These are phyloP conservation scores for Marasmius fiardii DNA, from an alignment of 1,284 basidiomycete species.

Conservation along the genomic window DNA sequence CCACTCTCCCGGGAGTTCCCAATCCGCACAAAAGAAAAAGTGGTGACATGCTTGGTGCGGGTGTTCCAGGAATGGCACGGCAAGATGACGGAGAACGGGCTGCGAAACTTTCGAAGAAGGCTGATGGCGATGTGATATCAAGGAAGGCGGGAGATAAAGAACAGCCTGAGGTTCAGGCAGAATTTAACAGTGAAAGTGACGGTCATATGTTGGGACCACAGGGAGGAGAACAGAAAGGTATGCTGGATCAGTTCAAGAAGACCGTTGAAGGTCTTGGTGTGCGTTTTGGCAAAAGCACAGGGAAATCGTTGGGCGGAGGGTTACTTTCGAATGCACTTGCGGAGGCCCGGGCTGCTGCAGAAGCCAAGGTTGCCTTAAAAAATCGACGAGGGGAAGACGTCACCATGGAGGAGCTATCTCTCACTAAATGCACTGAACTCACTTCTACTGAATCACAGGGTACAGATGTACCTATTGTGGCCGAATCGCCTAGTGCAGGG, in stretches of 20 bases:
- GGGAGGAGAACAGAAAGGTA: slow-evolving; percentile 36
- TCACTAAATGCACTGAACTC: too few relatives aligned
- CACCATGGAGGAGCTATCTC: slow-evolving; percentile 17
- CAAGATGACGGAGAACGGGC: slow-evolving; percentile 18
- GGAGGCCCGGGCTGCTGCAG: slow-evolving; percentile 67
- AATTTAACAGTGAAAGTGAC: neutral
- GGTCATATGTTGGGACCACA: slow-evolving; percentile 8
- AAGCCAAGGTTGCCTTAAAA: slow-evolving; percentile 65
- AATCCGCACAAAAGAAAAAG: slow-evolving; percentile 61
- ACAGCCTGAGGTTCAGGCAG: slow-evolving; percentile 8
- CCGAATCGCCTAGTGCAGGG: neutral
- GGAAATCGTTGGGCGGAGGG: slow-evolving; percentile 61
- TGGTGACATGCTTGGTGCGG: slow-evolving; percentile 42
- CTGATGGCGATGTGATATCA: slow-evolving; percentile 31
- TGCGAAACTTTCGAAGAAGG: slow-evolving; percentile 46
- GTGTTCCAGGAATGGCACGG: slow-evolving; percentile 28
- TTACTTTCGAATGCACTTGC: slow-evolving; percentile 57
- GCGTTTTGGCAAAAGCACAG: slow-evolving; percentile 55
- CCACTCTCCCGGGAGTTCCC: slow-evolving; percentile 13
- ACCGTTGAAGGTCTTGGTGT: slow-evolving; percentile 65
- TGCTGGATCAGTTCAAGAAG: slow-evolving; percentile 62
- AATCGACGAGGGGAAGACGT: slow-evolving; percentile 42
- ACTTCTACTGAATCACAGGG: too few relatives aligned
- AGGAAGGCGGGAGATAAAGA: slow-evolving; percentile 16
- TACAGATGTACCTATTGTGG: neutral